Conservation (phyloP, 2,329 filamentous ascomycete genomes). For the Alternaria hordeiaustralica region DNA sequence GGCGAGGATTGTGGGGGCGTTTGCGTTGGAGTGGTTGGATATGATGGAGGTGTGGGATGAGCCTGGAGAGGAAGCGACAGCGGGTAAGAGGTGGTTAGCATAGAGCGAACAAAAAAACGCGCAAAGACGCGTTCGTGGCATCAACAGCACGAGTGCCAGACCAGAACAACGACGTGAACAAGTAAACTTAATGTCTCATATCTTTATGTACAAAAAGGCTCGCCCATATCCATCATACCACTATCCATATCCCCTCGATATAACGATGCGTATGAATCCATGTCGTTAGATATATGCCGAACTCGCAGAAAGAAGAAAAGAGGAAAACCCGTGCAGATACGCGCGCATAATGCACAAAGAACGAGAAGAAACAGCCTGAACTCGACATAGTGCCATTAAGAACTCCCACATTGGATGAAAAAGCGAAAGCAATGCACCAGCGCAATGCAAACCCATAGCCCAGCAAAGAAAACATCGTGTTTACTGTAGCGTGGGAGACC, state of each 20-base stretch:
- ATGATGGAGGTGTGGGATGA: slow-evolving; percentile 61
- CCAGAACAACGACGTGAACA: background rate
- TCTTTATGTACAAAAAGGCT: slow-evolving; percentile 19
- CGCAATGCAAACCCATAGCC: slow-evolving; percentile 41
- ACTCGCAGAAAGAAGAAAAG: background rate
- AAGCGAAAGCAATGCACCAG: slow-evolving; percentile 40
- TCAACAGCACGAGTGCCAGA: background rate
- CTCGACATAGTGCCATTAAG: slow-evolving; percentile 12
- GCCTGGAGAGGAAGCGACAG: background rate
- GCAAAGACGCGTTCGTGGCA: background rate
- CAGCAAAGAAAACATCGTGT: slow-evolving; percentile 26
- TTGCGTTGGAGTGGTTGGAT: slow-evolving; percentile 92
- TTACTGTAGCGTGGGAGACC: slow-evolving; percentile 12
- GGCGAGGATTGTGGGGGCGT: slow-evolving; percentile 82
- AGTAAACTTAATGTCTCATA: slow-evolving; percentile 4
- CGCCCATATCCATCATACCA: slow-evolving; percentile 11
- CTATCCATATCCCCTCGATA: slow-evolving; percentile 4
- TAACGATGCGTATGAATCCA: slow-evolving; percentile 17
- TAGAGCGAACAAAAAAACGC: background rate
- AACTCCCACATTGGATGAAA: slow-evolving; percentile 14
- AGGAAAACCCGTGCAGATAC: background rate
- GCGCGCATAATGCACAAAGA: slow-evolving; percentile 13
- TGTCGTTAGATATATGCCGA: slow-evolving; percentile 11
- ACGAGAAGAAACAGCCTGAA: slow-evolving; percentile 11
- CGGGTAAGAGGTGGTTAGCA: background rate